phyloP scores from a whole-genome alignment of 352 stramenopile genomes.

The Globisporangium barbulae region DNA sequence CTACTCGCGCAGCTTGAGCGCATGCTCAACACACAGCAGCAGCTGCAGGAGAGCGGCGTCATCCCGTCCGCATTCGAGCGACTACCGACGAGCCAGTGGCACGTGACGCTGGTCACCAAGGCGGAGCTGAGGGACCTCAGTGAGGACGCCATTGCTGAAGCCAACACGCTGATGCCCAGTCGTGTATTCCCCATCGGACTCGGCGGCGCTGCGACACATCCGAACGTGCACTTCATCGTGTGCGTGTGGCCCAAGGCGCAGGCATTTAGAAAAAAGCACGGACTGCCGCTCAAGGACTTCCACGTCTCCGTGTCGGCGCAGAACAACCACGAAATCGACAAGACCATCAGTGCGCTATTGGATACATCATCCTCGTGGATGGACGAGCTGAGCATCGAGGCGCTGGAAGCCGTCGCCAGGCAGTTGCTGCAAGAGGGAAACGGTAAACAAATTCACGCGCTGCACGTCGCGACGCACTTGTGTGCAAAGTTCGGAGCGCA shows the following conservation, averaged over 20 bases:
- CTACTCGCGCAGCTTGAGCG: slow-evolving; percentile 2
- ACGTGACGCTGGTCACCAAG: slow-evolving; percentile 62
- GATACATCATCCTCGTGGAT: slow-evolving; percentile 10
- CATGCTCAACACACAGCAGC: slow-evolving; percentile 15
- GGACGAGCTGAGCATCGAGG: slow-evolving; percentile 21
- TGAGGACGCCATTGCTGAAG: slow-evolving; percentile 25
- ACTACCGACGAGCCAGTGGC: slow-evolving; percentile 35
- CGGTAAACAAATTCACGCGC: slow-evolving; percentile 16
- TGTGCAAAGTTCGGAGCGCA: slow-evolving; percentile 13
- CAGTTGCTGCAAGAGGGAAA: slow-evolving; percentile 28
- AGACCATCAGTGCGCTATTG: slow-evolving; percentile 33
- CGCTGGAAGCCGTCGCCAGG: slow-evolving; percentile 28
- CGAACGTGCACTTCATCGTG: slow-evolving; percentile 46
- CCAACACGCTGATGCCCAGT: slow-evolving; percentile 20
- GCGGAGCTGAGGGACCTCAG: slow-evolving; percentile 33
- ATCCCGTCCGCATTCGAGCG: slow-evolving; percentile 10
- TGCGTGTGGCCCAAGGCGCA: slow-evolving; percentile 60
- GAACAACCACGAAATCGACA: slow-evolving; percentile 52
- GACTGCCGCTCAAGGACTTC: slow-evolving; percentile 44
- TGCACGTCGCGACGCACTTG: slow-evolving; percentile 28
- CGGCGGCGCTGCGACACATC: slow-evolving; percentile 17
- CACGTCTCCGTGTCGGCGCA: slow-evolving; percentile 43
- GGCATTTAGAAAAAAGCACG: slow-evolving; percentile 34
- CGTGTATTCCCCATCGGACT: slow-evolving; percentile 45
- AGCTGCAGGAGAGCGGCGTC: not conserved